Evolutionary conservation across 2,329 filamentous ascomycete species (phyloP).

Genomic region (Paraphaeosphaeria minitans): DNA sequence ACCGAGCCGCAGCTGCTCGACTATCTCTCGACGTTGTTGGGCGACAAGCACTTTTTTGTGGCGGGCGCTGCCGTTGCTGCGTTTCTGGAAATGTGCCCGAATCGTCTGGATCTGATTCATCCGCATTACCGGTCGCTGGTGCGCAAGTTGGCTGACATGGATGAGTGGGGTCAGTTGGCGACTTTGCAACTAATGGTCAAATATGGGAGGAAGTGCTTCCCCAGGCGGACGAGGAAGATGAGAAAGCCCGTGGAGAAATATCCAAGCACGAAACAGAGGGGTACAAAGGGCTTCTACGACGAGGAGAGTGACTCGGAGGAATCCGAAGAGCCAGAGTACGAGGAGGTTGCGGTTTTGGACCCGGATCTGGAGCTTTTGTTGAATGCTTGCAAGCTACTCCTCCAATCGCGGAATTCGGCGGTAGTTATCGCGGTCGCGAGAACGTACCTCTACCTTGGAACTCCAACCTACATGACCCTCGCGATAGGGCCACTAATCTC

Average conservation of each 20-base stretch:
- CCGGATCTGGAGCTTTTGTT: constrained; percentile 83
- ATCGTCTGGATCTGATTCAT: constrained; percentile 86
- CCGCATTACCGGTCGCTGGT: constrained; percentile 84
- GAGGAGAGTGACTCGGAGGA: constrained; percentile 50
- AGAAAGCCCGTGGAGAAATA: constrained; percentile 56
- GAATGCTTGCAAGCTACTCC: constrained; percentile 77
- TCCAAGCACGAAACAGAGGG: constrained; percentile 42
- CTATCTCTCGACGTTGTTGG: constrained; percentile 76
- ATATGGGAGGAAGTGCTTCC: constrained; percentile 89
- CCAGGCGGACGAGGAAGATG: constrained; percentile 65
- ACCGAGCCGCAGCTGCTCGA: constrained; percentile 85
- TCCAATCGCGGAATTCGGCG: constrained; percentile 91
- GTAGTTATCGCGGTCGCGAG: constrained; percentile 87
- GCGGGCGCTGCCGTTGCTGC: constrained; percentile 89
- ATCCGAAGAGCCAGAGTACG: constrained; percentile 54
- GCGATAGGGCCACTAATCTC: constrained; percentile 86
- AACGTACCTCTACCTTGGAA: constrained; percentile 84
- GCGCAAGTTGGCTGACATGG: constrained; percentile 96
- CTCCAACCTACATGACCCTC: constrained; percentile 72
- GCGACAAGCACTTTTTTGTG: constrained; percentile 96
- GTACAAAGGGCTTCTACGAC: constrained; percentile 79
- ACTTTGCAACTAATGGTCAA: constrained; percentile 79
- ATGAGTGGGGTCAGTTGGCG: constrained; percentile 94
- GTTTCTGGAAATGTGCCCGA: constrained; percentile 87
- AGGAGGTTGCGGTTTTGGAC: constrained; percentile 69